phyloP scores from a whole-genome alignment of 768 basidiomycete species.

The Hirschioporus abietinus region DNA sequence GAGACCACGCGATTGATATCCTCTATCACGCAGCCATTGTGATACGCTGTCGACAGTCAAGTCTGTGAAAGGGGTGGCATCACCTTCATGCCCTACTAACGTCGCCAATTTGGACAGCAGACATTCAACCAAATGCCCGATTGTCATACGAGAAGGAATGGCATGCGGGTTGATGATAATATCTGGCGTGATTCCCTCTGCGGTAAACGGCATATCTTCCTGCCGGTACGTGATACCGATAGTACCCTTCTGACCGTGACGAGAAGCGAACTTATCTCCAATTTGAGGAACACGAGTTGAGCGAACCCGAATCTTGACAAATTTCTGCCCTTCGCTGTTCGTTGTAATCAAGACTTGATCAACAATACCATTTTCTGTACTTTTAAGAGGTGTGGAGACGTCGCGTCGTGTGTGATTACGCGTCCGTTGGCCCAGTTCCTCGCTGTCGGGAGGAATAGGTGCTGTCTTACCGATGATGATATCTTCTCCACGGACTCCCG shows the following conservation, averaged over 20 bases:
- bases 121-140: slow-evolving; percentile 99
- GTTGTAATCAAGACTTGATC: slow-evolving; percentile 97
- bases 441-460: slow-evolving; percentile 92
- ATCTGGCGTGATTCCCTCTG: slow-evolving; percentile 95
- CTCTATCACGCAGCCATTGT: slow-evolving; percentile 77
- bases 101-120: slow-evolving; percentile 94
- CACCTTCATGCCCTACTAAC: slow-evolving; percentile 93
- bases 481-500: slow-evolving; percentile 92
- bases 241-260: slow-evolving; percentile 99
- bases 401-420: slow-evolving; percentile 90
- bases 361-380: slow-evolving; percentile 95
- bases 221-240: slow-evolving; percentile 99
- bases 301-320: slow-evolving; percentile 95
- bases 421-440: slow-evolving; percentile 96
- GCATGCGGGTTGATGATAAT: slow-evolving; percentile 99
- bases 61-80: slow-evolving; percentile 98
- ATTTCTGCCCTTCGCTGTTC: slow-evolving; percentile 93
- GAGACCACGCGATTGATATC: slow-evolving; percentile 94
- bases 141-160: slow-evolving; percentile 99
- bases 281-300: slow-evolving; percentile 96
- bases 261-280: slow-evolving; percentile 98
- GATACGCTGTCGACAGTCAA: slow-evolving; percentile 98
- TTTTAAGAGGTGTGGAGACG: slow-evolving; percentile 96
- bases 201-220: slow-evolving; percentile 99
- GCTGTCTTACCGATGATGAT: slow-evolving; percentile 99